phyloP scores from a whole-genome alignment of 2,329 filamentous ascomycete species.

The Colletotrichum limetticola region DNA sequence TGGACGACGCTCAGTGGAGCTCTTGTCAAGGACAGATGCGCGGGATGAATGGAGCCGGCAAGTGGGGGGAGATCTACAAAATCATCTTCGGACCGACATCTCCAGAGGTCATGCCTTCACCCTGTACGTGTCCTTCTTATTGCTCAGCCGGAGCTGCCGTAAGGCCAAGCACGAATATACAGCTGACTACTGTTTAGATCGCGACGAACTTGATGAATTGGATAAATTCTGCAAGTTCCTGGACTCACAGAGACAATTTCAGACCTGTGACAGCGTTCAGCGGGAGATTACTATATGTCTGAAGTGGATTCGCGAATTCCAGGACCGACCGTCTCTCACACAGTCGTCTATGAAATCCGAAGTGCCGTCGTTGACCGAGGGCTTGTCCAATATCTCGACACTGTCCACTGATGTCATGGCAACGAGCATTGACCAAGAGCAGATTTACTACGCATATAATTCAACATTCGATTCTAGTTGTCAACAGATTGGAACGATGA shows the following conservation, averaged over 20 bases:
- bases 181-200: neutral
- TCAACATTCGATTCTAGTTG: neutral
- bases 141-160: neutral
- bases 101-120: neutral
- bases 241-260: neutral
- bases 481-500: neutral
- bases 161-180: neutral
- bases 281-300: neutral
- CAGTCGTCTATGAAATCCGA: neutral
- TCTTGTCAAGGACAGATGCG: neutral
- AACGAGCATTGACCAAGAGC: neutral
- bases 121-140: neutral
- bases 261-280: neutral
- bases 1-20: neutral
- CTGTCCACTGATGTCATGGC: neutral
- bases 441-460: neutral
- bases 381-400: neutral
- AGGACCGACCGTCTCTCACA: neutral
- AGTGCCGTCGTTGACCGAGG: neutral
- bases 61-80: neutral
- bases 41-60: neutral
- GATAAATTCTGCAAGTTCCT: neutral
- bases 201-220: neutral
- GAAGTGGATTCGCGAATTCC: neutral
- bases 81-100: neutral